Evolutionary conservation across 495 filamentous ascomycete species (phyloP).

Genomic region (Aspergillus diversus): DNA sequence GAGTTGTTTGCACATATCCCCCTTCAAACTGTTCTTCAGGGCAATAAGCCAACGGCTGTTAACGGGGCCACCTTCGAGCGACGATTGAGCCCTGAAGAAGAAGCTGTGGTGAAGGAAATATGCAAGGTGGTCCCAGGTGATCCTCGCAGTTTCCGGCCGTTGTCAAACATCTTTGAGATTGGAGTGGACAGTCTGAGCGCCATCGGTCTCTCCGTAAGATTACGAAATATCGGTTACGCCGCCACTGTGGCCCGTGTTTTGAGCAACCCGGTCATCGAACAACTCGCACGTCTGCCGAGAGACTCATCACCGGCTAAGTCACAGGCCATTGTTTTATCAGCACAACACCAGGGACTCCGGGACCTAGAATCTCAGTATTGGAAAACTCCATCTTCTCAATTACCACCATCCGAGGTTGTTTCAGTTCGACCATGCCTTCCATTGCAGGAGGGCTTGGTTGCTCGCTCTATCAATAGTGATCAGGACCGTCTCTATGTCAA

Average conservation of each 20-base stretch:
- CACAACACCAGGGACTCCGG: slow-evolving; percentile 22
- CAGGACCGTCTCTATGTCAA: slow-evolving; percentile 73
- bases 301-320: slow-evolving; percentile 10
- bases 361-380: slow-evolving; percentile 61
- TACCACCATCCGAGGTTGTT: slow-evolving; percentile 18
- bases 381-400: slow-evolving; percentile 34
- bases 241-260: slow-evolving; percentile 69
- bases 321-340: slow-evolving; percentile 7
- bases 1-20: slow-evolving; percentile 30
- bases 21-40: slow-evolving; percentile 26
- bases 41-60: slow-evolving; percentile 17
- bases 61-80: slow-evolving; percentile 12
- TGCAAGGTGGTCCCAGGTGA: slow-evolving; percentile 30
- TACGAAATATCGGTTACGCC: slow-evolving; percentile 59
- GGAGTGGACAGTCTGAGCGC: slow-evolving; percentile 44
- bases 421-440: slow-evolving; percentile 53
- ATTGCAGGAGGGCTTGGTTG: slow-evolving; percentile 79
- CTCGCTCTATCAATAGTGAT: slow-evolving; percentile 68
- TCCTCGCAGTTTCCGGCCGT: slow-evolving; percentile 48
- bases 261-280: slow-evolving; percentile 63
- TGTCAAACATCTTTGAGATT: slow-evolving; percentile 51
- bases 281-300: slow-evolving; percentile 43
- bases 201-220: slow-evolving; percentile 63
- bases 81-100: slow-evolving; percentile 25
- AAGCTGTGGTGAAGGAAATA: slow-evolving; percentile 28